Conservation (phyloP, 352 stramenopile genomes). For the Pythium utonaiense region DNA sequence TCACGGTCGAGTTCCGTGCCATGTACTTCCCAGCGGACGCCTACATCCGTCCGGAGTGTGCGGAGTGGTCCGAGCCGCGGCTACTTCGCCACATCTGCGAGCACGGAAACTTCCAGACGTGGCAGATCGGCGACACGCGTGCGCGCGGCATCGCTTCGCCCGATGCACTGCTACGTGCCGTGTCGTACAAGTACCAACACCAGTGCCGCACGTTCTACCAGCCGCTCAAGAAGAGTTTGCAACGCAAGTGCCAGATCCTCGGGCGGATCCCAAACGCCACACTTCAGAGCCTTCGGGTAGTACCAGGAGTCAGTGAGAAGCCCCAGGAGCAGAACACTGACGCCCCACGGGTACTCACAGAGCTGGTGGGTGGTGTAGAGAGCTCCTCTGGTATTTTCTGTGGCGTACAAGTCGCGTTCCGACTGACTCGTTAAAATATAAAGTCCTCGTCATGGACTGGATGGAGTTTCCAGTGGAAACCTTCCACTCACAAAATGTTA, state of each 20-base stretch:
- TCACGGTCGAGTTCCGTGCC: conserved; percentile 8
- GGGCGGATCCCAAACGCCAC: conserved; percentile 19
- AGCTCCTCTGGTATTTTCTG: conserved; percentile 19
- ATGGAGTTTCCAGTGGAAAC: too few species aligned
- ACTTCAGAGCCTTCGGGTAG: conserved; percentile 4
- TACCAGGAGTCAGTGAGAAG: background rate
- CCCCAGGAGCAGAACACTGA: background rate
- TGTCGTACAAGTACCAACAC: conserved; percentile 23
- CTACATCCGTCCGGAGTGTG: conserved; percentile 24
- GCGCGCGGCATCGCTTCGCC: conserved; percentile 13
- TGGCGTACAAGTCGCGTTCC: conserved; percentile 23
- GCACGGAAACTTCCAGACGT: conserved; percentile 23
- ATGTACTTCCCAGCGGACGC: conserved; percentile 15
- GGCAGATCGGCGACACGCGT: conserved; percentile 20
- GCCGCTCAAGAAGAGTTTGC: conserved; percentile 24
- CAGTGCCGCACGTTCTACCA: conserved; percentile 30
- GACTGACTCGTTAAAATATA: conserved; percentile 13
- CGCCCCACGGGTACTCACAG: conserved; percentile 7
- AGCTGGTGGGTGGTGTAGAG: conserved; percentile 21
- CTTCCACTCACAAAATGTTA: too few species aligned
- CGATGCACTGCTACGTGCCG: conserved; percentile 11
- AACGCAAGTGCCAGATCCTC: conserved; percentile 19
- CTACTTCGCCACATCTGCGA: conserved; percentile 25
- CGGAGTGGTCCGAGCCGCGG: conserved; percentile 16
- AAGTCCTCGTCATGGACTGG: background rate